Conservation (phyloP, 1,284 basidiomycete species). For the Pyrrhoderma lamaoense region DNA sequence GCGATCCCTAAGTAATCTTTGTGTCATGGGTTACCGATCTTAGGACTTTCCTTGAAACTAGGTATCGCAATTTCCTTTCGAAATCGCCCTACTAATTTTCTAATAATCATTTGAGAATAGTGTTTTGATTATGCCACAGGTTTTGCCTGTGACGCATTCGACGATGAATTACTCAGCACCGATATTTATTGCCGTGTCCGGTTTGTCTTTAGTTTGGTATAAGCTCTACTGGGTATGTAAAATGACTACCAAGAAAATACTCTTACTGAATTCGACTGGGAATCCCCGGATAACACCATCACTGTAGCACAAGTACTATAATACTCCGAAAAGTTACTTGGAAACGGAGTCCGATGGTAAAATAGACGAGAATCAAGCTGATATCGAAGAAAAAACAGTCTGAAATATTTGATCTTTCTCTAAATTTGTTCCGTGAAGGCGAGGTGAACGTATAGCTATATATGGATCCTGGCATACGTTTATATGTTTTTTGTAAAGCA, state of each 20-base stretch:
- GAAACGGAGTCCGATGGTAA: too few relatives aligned
- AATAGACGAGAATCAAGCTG: too few relatives aligned
- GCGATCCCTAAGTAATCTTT: background rate
- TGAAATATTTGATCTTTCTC: too few relatives aligned
- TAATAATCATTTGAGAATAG: too few relatives aligned
- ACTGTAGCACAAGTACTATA: constrained; percentile 6
- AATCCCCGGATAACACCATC: too few relatives aligned
- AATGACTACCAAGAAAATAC: background rate
- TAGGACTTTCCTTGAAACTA: constrained; percentile 21
- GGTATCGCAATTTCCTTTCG: constrained; percentile 9
- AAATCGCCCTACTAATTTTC: too few relatives aligned
- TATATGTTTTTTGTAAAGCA: too few relatives aligned
- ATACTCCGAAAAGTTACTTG: background rate
- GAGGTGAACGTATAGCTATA: too few relatives aligned
- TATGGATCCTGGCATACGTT: too few relatives aligned
- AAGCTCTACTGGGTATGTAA: constrained; percentile 17
- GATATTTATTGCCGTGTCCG: constrained; percentile 18
- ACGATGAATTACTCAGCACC: constrained; percentile 23
- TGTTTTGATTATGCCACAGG: constrained; percentile 22
- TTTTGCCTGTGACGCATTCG: constrained; percentile 19
- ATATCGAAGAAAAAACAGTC: too few relatives aligned
- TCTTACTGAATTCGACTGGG: too few relatives aligned
- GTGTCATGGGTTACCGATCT: background rate
- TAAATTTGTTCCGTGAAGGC: too few relatives aligned
- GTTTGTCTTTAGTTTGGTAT: constrained; percentile 21